Evolutionary conservation across 2,329 filamentous ascomycete species (phyloP), one percentile per base, ranked within the genome.

Genomic region (Nannizziopsis arthrosporioides): DNA sequence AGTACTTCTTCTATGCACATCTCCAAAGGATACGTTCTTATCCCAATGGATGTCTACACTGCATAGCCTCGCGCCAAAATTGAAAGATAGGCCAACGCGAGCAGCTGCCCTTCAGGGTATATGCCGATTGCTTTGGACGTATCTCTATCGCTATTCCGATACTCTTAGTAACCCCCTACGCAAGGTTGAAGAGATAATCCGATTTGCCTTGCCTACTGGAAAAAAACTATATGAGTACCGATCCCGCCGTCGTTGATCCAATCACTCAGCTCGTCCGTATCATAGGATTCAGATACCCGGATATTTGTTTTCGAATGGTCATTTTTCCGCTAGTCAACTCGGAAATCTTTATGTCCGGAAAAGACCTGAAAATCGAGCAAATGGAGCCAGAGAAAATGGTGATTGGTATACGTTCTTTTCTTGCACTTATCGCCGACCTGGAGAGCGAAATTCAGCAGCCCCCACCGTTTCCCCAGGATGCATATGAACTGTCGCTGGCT

Each of bases 281-380:
- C 59, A 88, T 98, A 59, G 93, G 90, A 2, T 95, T 84, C 69
- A 93, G 86, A 61, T 80, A 93, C 57, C 89, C 90, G 46, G 92
- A 98, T 58, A 83, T 94, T 54, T 96, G 90, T 66, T 94, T 96
- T 66, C 79, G 82, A 56, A 85, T 75, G 41, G 84, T 96, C 54
- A 86, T 98, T n/a, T 96, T 95, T 57, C 92, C 90, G 2, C 70
- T 98, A 34, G 84, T 98, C 61, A 94, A 94, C 61, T 87, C 88
- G 1, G 90, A 95, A 45, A 72, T 88, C n/a, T 92, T 95, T 61
- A 74, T 77, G 22, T 78, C 81, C 14, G 74, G 73, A 72, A 85
- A 82, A 58, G 85, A 94, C 39, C 69, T 92, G 37, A 88, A 80
- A 60, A 84, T 95, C 22, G 92, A 96, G 60, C 86, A 93, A 60